Percentiles rank a stretch among this genome's conserved stretches.
phyloP scores from a whole-genome alignment of 2,329 filamentous ascomycete species.

The Penicillium sp. region DNA sequence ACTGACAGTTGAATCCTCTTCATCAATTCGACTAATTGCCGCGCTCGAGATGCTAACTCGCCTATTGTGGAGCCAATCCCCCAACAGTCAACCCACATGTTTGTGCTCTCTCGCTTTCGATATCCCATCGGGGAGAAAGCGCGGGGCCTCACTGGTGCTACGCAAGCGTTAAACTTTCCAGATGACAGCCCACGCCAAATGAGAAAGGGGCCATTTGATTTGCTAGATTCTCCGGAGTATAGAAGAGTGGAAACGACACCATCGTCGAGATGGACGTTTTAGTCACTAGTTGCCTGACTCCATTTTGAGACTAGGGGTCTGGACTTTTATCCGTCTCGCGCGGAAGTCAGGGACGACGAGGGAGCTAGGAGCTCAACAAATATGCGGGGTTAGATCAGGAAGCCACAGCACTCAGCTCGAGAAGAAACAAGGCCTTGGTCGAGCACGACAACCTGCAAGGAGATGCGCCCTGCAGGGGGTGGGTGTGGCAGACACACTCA shows the following conservation, averaged over 20 bases:
- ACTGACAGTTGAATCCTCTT: background rate
- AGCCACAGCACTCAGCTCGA: background rate
- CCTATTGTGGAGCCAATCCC: background rate
- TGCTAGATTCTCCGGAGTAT: background rate
- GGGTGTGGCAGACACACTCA: background rate
- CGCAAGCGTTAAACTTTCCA: conserved; percentile 8
- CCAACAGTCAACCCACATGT: background rate
- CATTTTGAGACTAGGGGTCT: background rate
- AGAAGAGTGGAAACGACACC: background rate
- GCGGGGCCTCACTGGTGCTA: background rate
- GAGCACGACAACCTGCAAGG: background rate
- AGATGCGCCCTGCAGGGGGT: background rate
- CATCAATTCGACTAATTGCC: background rate
- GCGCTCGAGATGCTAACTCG: background rate
- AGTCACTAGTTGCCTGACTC: background rate
- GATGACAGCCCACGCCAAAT: background rate
- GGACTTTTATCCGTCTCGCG: background rate
- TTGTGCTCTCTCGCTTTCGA: conserved; percentile 1
- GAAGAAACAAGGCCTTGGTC: background rate
- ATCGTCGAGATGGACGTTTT: background rate
- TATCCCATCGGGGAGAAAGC: conserved; percentile 1
- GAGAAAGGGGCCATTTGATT: background rate
- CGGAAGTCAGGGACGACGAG: background rate
- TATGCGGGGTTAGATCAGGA: background rate
- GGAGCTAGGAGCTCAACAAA: background rate